These are phyloP conservation scores for Nevesoporus exiguus DNA, from an alignment of 768 basidiomycete species.

Conservation along the genomic window DNA sequence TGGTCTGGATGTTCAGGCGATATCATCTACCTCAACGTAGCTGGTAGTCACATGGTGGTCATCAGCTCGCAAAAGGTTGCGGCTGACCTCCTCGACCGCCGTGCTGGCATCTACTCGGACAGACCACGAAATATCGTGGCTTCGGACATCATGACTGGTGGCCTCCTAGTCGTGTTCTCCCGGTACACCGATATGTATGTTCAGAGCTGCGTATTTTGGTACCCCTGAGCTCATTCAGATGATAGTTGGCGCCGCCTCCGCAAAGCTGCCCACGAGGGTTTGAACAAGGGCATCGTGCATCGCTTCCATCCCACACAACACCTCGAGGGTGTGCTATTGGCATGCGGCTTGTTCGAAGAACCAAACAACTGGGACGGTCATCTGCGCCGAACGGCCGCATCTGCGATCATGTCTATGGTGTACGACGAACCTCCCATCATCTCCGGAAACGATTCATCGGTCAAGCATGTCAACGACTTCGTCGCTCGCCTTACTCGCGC, in stretches of 20 bases:
- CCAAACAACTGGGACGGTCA: constrained; percentile 32
- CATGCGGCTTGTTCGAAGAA: constrained; percentile 24
- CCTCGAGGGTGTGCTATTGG: constrained; percentile 4
- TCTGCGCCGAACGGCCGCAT: constrained; percentile 28
- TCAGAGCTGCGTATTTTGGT: no score
- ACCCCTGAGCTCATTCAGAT: not conserved
- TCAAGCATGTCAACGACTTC: constrained; percentile 17
- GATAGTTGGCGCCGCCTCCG: constrained; percentile 10
- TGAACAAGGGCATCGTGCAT: constrained; percentile 2
- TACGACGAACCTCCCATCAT: constrained; percentile 20
- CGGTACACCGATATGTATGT: constrained; percentile 8
- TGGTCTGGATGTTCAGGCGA: not conserved
- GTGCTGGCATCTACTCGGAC: constrained; percentile 31
- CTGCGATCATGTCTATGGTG: constrained; percentile 25
- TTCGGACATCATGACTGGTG: constrained; percentile 31
- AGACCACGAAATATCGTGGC: constrained; percentile 32
- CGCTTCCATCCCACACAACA: constrained; percentile 5
- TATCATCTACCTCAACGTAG: constrained; percentile 9
- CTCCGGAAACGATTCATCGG: constrained; percentile 2
- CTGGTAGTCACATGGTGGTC: constrained; percentile 24
- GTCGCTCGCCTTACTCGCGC: constrained; percentile 31
- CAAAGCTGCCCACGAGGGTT: constrained; percentile 5
- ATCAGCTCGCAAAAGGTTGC: constrained; percentile 32
- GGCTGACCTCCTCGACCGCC: constrained; percentile 38
- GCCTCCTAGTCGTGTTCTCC: constrained; percentile 25